These are phyloP conservation scores for Artemisia argyi DNA, from an alignment of 129 eudicot species.

Conservation along the genomic window DNA sequence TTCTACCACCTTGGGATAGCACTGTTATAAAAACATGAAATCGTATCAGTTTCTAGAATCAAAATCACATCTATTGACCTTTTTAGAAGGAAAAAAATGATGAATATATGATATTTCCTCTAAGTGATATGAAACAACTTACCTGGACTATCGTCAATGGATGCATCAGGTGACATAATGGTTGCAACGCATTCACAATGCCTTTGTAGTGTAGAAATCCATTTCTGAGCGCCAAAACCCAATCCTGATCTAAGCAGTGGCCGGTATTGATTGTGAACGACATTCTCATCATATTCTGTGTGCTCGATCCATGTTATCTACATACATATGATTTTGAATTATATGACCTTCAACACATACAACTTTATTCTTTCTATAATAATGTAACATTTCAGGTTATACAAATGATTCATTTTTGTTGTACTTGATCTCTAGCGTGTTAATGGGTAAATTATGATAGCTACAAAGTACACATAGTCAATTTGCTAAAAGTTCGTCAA, in stretches of 20 bases:
- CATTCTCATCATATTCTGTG: constrained; percentile 64
- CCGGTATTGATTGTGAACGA: constrained; percentile 53
- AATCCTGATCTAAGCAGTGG: constrained; percentile 70
- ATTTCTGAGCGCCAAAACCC: constrained; percentile 81
- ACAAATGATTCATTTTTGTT: too few species aligned
- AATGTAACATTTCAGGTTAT: too few species aligned
- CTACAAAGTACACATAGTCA: background rate
- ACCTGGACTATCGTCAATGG: constrained; percentile 63
- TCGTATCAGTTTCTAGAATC: too few species aligned
- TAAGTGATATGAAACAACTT: background rate
- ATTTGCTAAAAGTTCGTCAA: background rate
- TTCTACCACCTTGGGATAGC: constrained; percentile 51
- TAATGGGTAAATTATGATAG: background rate
- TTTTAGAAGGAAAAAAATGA: too few species aligned
- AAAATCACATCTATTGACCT: too few species aligned
- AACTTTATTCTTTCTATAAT: too few species aligned
- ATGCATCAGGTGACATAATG: constrained; percentile 45
- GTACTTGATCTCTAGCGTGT: too few species aligned
- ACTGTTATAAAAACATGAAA: constrained; percentile 28
- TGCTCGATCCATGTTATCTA: constrained; percentile 93
- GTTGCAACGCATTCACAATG: constrained; percentile 57
- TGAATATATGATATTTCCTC: too few species aligned
- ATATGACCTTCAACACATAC: background rate
- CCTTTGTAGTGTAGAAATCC: constrained; percentile 71
- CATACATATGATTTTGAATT: background rate